These are phyloP conservation scores for Priceomyces medius DNA, from an alignment of 805 yeast genomes.

Conservation along the genomic window DNA sequence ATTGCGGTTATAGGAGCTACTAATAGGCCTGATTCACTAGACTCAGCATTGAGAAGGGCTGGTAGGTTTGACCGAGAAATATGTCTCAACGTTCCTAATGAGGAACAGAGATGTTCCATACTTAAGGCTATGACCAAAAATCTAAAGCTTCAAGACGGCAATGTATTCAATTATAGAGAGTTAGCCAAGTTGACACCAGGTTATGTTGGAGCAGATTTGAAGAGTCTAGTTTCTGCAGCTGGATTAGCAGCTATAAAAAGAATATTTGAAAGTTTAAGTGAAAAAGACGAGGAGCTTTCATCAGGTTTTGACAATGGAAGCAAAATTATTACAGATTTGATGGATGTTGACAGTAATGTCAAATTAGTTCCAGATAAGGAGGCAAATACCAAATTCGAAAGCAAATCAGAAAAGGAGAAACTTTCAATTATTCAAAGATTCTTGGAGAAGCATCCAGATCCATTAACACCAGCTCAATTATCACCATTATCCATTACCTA, in stretches of 20 bases:
- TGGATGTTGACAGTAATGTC: conserved; percentile 31
- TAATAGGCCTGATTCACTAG: conserved; percentile 92
- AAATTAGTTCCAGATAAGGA: conserved; percentile 6
- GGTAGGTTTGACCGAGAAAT: conserved; percentile 97
- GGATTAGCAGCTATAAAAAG: conserved; percentile 93
- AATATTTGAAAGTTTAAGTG: conserved; percentile 64
- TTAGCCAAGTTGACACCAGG: conserved; percentile 96
- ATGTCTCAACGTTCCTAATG: conserved; percentile 92
- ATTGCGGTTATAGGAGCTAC: conserved; percentile 96
- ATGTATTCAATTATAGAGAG: conserved; percentile 58
- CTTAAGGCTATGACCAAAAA: conserved; percentile 67
- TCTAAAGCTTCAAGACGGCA: conserved; percentile 62
- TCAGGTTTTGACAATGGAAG: conserved; percentile 7
- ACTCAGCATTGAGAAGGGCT: conserved; percentile 92
- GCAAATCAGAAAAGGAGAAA: conserved; percentile 34
- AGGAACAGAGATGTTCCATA: conserved; percentile 73
- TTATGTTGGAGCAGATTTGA: conserved; percentile 95
- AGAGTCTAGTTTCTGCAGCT: conserved; percentile 91
- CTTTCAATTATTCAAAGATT: conserved; percentile 71
- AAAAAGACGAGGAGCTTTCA: conserved; percentile 39
- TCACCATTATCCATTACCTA: conserved; percentile 72
- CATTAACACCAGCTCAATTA: conserved; percentile 73
- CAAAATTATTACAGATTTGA: conserved; percentile 17
- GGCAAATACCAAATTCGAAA: conserved; percentile 21
- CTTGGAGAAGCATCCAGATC: conserved; percentile 70